Percentiles rank a stretch among this genome's conserved stretches.
Evolutionary conservation across 805 yeast genomes (phyloP).

Genomic region (Myxozyma sirexii): DNA sequence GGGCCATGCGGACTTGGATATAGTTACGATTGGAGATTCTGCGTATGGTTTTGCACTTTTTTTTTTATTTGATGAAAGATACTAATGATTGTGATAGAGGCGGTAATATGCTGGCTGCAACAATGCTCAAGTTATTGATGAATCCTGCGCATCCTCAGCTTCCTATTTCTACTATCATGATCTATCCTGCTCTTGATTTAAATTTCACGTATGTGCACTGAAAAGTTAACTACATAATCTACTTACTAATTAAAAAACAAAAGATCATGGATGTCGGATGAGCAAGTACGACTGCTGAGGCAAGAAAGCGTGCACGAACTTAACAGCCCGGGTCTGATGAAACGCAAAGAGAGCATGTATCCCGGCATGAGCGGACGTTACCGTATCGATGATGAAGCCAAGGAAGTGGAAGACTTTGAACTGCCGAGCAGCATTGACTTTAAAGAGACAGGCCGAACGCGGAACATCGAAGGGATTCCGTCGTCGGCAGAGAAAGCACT

Average conservation of each 20-base stretch:
- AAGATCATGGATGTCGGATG: constrained; percentile 36
- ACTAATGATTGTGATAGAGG: constrained; percentile 28
- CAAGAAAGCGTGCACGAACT: constrained; percentile 34
- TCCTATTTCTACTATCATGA: constrained; percentile 37
- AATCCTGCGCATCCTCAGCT: constrained; percentile 15
- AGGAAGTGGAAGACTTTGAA: constrained; percentile 8
- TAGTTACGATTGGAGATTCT: constrained; percentile 38
- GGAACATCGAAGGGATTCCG: no score
- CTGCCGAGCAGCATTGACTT: constrained; percentile 13
- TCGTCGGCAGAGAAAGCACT: no score
- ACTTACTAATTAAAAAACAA: not conserved
- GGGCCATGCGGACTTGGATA: constrained; percentile 32
- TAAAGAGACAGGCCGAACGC: not conserved
- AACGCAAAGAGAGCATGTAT: constrained; percentile 34
- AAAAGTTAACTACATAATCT: not conserved
- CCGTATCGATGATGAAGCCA: constrained; percentile 16
- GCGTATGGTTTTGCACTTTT: constrained; percentile 29
- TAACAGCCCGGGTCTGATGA: constrained; percentile 26
- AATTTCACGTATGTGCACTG: constrained; percentile 35
- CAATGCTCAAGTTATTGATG: constrained; percentile 32
- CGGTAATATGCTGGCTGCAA: constrained; percentile 38
- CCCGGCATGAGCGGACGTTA: constrained; percentile 23
- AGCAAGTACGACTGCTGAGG: constrained; percentile 36
- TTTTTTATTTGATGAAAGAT: not conserved
- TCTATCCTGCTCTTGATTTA: constrained; percentile 40